Base-by-base conservation (phyloP, 192 early-diverging fungal species). In the Coemansia sp. region DNA sequence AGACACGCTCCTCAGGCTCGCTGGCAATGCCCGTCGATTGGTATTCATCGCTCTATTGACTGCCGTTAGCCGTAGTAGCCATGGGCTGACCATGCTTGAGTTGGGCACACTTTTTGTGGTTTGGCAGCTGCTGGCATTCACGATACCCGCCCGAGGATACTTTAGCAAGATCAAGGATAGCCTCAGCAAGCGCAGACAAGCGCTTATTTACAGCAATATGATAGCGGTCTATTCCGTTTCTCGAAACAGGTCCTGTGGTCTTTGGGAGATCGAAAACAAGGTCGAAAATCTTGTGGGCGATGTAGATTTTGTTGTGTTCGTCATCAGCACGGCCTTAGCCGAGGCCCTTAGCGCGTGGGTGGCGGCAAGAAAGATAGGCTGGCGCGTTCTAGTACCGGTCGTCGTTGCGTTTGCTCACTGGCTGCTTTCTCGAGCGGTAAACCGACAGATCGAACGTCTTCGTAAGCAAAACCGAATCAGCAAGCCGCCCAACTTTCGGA, bases 381-480 rank as follows among this genome's bases (percentile, higher is more conserved):
- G 69, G 77, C 65, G 61, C 12, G 69, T 71, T n/a, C 2, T 79
- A 18, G 70, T 79, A 36, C 77, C 77, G 1, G 64, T 71, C n/a
- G n/a, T 50, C 9, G 57, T 74, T 16, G 62, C 69, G 18, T 49
- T 70, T 33, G 64, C 12, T 0, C 68, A 70, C 36, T 24, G 65
- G 52, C 4, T 53, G 8, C n/a, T 70, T 29, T 68, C 74, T 12
- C 43, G 52, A 10, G 8, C 34, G 15, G 57, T 75, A 1, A 22
- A 10, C 18, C 12, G 29, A 29, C 70, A 64, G 11, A 27, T 68
- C 8, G 39, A 67, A 12, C 33, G 29, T 0, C 34, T 70, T 24
- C 20, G 57, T 50, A 66, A 64, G 47, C 34, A 39, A 53, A 34
- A n/a, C 3, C 18, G 34, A 9, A 49, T 46, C 4, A 44, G 12